phyloP scores from a whole-genome alignment of 495 filamentous ascomycete genomes.

The Aspergillus mulundensis region DNA sequence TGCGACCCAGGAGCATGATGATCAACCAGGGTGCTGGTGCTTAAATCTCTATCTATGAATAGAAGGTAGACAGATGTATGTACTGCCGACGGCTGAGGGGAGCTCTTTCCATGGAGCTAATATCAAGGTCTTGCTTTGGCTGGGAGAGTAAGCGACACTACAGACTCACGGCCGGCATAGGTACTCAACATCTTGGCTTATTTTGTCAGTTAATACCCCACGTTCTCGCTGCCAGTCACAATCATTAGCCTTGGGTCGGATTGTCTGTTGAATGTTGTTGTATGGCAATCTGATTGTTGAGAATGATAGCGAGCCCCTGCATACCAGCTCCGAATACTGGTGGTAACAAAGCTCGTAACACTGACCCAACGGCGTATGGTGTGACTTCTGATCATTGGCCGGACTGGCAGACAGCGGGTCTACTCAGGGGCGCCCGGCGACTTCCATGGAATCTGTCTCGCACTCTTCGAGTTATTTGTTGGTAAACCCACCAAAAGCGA shows the following conservation, averaged over 20 bases:
- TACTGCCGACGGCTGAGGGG: no score
- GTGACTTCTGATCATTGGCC: slow-evolving; percentile 1
- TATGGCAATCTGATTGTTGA: neutral
- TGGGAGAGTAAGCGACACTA: no score
- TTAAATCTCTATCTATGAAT: neutral
- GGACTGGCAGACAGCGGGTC: slow-evolving; percentile 1
- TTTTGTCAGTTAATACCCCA: neutral
- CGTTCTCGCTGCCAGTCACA: neutral
- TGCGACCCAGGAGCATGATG: no score
- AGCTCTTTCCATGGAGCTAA: no score
- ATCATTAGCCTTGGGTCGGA: no score
- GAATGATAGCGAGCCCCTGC: slow-evolving; percentile 15
- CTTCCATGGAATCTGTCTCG: slow-evolving; percentile 15
- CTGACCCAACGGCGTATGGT: neutral
- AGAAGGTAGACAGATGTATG: neutral
- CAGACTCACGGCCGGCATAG: no score
- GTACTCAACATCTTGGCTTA: no score
- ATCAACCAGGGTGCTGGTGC: neutral
- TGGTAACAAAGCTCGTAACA: slow-evolving; percentile 9
- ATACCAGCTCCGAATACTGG: slow-evolving; percentile 14
- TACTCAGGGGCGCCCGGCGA: slow-evolving; percentile 18
- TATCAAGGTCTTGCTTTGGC: no score
- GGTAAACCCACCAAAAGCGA: neutral
- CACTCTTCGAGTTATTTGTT: slow-evolving; percentile 10
- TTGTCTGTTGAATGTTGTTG: slow-evolving; percentile 4